A percentile compares a stretch with the other conserved stretches of the same genome.
Conservation (phyloP, 73 alveolate genomes). For the Tetrahymena elliotti region DNA sequence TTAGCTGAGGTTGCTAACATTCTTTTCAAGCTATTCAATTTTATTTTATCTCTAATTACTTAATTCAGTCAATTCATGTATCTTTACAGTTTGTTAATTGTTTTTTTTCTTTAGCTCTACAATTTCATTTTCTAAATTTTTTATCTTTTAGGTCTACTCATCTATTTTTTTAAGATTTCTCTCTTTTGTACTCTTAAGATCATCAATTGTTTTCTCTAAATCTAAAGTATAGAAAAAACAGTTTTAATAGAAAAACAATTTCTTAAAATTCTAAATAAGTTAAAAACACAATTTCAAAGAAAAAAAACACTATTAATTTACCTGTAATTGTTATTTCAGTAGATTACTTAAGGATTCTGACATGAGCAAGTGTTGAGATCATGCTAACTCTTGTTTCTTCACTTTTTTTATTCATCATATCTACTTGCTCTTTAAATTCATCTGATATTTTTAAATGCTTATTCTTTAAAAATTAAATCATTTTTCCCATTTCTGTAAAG, state of each 20-base stretch:
- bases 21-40: background rate
- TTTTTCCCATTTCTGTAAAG: background rate
- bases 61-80: background rate
- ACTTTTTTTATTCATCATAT: background rate
- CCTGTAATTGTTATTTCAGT: background rate
- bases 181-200: background rate
- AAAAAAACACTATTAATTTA: background rate
- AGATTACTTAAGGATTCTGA: background rate
- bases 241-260: background rate
- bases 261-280: background rate
- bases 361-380: background rate
- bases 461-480: background rate
- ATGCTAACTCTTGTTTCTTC: background rate
- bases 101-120: background rate
- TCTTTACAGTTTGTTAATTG: background rate
- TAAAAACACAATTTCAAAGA: no score
- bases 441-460: background rate
- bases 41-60: background rate
- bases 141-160: background rate
- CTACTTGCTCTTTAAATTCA: background rate
- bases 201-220: background rate
- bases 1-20: background rate
- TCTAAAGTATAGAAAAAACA: background rate
- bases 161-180: background rate
- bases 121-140: background rate